Base-by-base conservation (phyloP, 2,329 filamentous ascomycete species). In the Coniosporium tulheliwenetii region DNA sequence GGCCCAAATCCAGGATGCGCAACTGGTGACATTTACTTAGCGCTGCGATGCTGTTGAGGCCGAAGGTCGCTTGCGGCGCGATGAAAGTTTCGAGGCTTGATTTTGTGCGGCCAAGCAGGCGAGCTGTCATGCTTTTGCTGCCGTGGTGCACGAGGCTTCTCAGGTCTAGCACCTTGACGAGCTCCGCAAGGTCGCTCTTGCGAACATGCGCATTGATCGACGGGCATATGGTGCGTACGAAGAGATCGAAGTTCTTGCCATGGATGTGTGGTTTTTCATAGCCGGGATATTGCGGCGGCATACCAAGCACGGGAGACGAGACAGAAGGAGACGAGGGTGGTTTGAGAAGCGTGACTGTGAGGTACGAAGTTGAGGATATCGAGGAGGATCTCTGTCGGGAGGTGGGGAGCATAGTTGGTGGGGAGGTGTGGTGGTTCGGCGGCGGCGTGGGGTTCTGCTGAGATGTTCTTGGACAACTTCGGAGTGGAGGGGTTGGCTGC, bases 61-160 rank as follows among this genome's bases (percentile, higher is more conserved):
- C 68, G 48, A 79, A 78, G 3, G 67, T 69, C 4, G 69, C 64
- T 44, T 71, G 70, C 1, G 75, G 75, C 1, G 75, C 73, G 37
- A 69, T 53, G 50, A 78, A 77, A n/a, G 58, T 53, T 45, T 69
- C 60, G 13, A 79, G 51, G 2, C 59, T 65, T 5, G 57, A 53
- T 45, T 72, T 76, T 1, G 71, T 66, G 39, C 71, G 60, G 16
- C 69, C 64, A 2, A 79, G 57, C 7, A 79, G 54, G 30, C 73
- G 65, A 14, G 73, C 70, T 1, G 74, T 78, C 8, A 67, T 55
- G 39, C 70, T 71, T 47, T 71, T 75, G 42, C 63, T 69, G 44
- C 71, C 70, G 47, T 77, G 69, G 48, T 79, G 73, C 2, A 77
- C 72, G 12, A 79, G 65, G 34, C 54, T 48, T 9, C 63, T 62